Evolutionary conservation across 331 rosid species (phyloP), one percentile per base, ranked within the genome.

Genomic region (Stylosanthes scabra): DNA sequence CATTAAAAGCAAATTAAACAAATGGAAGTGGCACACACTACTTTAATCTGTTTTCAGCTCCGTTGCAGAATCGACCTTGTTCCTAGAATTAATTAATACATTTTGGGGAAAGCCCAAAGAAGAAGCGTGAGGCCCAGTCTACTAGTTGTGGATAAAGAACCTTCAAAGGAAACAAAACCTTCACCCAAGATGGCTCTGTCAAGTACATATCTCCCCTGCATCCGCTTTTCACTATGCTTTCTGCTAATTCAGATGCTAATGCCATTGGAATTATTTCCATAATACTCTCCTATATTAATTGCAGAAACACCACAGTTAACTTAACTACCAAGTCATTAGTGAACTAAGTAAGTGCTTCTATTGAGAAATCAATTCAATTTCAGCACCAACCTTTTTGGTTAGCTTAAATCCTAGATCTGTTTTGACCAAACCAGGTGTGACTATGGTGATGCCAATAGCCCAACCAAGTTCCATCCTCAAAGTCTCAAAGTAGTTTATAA

Each of bases 171-270:
- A 59, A 83, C 50, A 75, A 0, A 31, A 45, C n/a, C 50, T 77
- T 89, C 14, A 76, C 34, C 91, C 88, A 83, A 1, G 83, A 66
- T 11, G 95, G 91, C 50, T 76, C 59, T 54, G 83, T 81, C 15
- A 86, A 44, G 27, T 79, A 74, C 88, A 64, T 44, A 37, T 86
- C 87, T 77, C 95, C 91, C 11, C 83, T 64, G 27, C 88, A 81
- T 39, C 79, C 85, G 6, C 88, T 61, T 27, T 77, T 72, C 73
- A 89, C 87, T 15, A 81, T 80, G 56, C 75, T 84, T 78, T 74
- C 61, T 0, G 84, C 85, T 50, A 88, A 83, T 40, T 75, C 77
- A 68, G 3, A 8, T 56, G 85, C 44, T 59, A 85, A 59, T 28
- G 8, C 68, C 72, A 58, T 1, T 41, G 85, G 91, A 27, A 66